Evolutionary conservation across 331 rosid species (phyloP).

Genomic region (Quercus phellos): DNA sequence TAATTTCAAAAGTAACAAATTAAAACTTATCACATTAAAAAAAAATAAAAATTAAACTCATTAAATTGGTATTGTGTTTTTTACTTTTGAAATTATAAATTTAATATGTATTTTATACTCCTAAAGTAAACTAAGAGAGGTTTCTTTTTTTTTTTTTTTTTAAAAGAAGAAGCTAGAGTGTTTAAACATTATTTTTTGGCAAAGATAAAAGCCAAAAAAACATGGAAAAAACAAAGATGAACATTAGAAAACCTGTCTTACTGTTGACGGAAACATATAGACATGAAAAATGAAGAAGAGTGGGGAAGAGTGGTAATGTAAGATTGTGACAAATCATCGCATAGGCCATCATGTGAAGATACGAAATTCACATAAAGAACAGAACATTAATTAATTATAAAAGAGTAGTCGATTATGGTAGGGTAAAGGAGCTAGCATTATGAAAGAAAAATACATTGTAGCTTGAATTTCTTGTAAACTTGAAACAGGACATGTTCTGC

Average conservation of each 20-base stretch:
- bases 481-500: conserved; percentile 77
- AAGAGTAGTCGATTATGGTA: conserved; percentile 45
- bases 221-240: background rate
- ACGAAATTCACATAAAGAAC: conserved; percentile 33
- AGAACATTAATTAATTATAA: conserved; percentile 25
- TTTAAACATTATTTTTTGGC: background rate
- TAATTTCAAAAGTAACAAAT: too few relatives aligned
- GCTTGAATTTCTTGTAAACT: conserved; percentile 36
- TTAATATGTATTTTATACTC: too few relatives aligned
- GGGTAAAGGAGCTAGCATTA: conserved; percentile 34
- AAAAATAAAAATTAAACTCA: too few relatives aligned
- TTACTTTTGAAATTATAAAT: too few relatives aligned
- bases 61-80: too few relatives aligned
- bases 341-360: conserved; percentile 48
- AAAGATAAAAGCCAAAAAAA: background rate
- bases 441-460: conserved; percentile 38
- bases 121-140: too few relatives aligned
- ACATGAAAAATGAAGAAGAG: conserved; percentile 14
- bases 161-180: background rate
- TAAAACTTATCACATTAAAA: too few relatives aligned
- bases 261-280: background rate
- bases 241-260: background rate
- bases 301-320: conserved; percentile 30
- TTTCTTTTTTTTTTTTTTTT: too few relatives aligned
- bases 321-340: conserved; percentile 44